Conservation (phyloP, 495 filamentous ascomycete species). For the Penicillium malachiteum region DNA sequence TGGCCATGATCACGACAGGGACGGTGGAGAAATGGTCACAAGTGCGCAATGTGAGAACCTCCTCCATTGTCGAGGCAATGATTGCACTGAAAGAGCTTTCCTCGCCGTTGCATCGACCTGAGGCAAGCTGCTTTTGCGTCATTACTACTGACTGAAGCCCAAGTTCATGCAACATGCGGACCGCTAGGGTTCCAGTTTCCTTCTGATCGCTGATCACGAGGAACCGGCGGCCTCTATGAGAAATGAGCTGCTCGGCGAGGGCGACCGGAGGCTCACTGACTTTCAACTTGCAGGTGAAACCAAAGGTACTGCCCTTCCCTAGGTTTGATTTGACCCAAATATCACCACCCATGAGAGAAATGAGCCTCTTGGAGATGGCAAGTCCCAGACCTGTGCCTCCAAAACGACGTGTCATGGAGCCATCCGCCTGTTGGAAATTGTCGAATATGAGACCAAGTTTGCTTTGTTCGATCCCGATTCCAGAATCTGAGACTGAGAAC, state of each 20-base stretch:
- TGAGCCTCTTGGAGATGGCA: slow-evolving; percentile 72
- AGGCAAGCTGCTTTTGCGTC: slow-evolving; percentile 45
- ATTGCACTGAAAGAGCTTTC: slow-evolving; percentile 78
- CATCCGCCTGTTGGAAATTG: slow-evolving; percentile 86
- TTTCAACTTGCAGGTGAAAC: slow-evolving; percentile 76
- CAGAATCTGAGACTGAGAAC: slow-evolving; percentile 68
- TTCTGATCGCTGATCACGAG: slow-evolving; percentile 83
- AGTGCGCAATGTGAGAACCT: slow-evolving; percentile 72
- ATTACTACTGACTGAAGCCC: slow-evolving; percentile 74
- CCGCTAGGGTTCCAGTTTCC: slow-evolving; percentile 64
- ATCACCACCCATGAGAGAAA: slow-evolving; percentile 76
- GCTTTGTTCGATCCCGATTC: slow-evolving; percentile 77
- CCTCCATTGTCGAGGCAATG: slow-evolving; percentile 82
- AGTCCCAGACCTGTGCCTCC: slow-evolving; percentile 77
- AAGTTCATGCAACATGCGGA: slow-evolving; percentile 67
- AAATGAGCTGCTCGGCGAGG: slow-evolving; percentile 71
- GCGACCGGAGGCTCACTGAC: slow-evolving; percentile 71
- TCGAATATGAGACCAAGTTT: slow-evolving; percentile 71
- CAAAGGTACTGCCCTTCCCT: slow-evolving; percentile 82
- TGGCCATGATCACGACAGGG: slow-evolving; percentile 83
- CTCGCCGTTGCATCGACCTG: slow-evolving; percentile 44
- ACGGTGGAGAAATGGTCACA: slow-evolving; percentile 85
- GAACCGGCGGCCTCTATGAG: slow-evolving; percentile 76
- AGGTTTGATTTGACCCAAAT: slow-evolving; percentile 88
- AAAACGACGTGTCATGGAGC: slow-evolving; percentile 82